Evolutionary conservation across 2,329 filamentous ascomycete genomes (phyloP).

Genomic region (Hypoxylon sp.): DNA sequence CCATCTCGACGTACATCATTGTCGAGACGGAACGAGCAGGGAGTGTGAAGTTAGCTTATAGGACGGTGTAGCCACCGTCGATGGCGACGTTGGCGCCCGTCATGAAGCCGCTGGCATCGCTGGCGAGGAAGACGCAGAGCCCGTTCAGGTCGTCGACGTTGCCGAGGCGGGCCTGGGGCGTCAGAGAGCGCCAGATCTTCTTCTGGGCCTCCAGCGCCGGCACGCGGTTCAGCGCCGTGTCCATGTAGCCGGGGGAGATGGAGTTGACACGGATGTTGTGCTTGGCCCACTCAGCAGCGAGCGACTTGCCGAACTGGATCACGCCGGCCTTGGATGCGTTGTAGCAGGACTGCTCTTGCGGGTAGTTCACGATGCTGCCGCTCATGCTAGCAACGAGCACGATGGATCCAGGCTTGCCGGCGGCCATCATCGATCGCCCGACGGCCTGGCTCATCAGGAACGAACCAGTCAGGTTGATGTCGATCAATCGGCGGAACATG

Average conservation of each 20-base stretch:
- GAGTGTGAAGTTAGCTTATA: slow-evolving; percentile 49
- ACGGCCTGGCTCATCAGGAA: slow-evolving; percentile 81
- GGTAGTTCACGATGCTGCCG: slow-evolving; percentile 84
- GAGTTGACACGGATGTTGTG: slow-evolving; percentile 83
- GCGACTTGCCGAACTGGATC: slow-evolving; percentile 78
- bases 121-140: slow-evolving; percentile 77
- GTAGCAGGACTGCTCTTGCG: slow-evolving; percentile 84
- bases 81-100: slow-evolving; percentile 78
- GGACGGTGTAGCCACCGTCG: slow-evolving; percentile 74
- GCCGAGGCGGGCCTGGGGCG: slow-evolving; percentile 76
- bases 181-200: slow-evolving; percentile 79
- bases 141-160: slow-evolving; percentile 80
- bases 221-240: slow-evolving; percentile 81
- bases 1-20: slow-evolving; percentile 6
- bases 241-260: slow-evolving; percentile 87
- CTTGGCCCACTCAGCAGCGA: slow-evolving; percentile 86
- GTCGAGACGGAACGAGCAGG: slow-evolving; percentile 1
- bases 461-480: slow-evolving; percentile 82
- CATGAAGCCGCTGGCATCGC: slow-evolving; percentile 77
- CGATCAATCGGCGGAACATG: slow-evolving; percentile 80
- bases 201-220: slow-evolving; percentile 81
- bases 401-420: slow-evolving; percentile 74
- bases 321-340: slow-evolving; percentile 85
- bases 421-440: slow-evolving; percentile 76
- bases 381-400: slow-evolving; percentile 83